Base-by-base conservation (phyloP, 2,329 filamentous ascomycete species). In the Ophiostoma himal-ulmi region DNA sequence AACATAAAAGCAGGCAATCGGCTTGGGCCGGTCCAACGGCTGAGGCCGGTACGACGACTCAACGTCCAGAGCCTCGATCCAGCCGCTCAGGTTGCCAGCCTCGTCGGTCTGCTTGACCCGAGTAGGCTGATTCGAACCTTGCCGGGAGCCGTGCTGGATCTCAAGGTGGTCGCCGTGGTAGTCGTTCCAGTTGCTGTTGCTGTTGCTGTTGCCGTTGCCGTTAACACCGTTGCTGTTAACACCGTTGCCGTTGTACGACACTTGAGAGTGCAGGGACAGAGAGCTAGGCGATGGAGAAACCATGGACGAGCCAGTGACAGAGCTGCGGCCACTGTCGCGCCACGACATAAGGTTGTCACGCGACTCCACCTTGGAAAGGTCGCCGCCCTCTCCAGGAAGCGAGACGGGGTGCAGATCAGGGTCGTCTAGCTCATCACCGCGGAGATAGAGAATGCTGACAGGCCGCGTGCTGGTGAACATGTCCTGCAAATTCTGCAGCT, bases 31-130 rank as follows among this genome's bases (percentile, higher is more conserved):
- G 75, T 96, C 92, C 1, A 41, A 22, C 0, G 85, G 81, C 0
- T 94, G 94, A 64, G 95, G 90, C 71, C 90, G 88, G 77, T 98
- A 99, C 1, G 85, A 86, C 20, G 89, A 83, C 77, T 98, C 95
- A n/a, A 98, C 92, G 41, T 93, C 95, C 8, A 97, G 81, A 0
- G 93, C 93, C 77, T 97, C 93, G 73, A 98, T 95, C 89, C 91
- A 97, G 6, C 91, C 91, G 72, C 88, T 90, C 37, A 93, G 82
- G 34, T 85, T 87, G 11, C 89, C 89, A 48, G 86, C 82, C 30
- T 88, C 86, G 69, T 89, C 87, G 0, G 83, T 84, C 74, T 84
- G 84, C 69, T 78, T 79, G 64, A 88, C 76, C 70, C 82, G 83
- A 1, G 82, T 85, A 0, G 83, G 83, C 62, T 91, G 78, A 78